A percentile compares a stretch with the other conserved stretches of the same genome.
These are phyloP conservation scores for Castanea mollissima DNA, from an alignment of 306 rosid genomes.

Conservation along the genomic window DNA sequence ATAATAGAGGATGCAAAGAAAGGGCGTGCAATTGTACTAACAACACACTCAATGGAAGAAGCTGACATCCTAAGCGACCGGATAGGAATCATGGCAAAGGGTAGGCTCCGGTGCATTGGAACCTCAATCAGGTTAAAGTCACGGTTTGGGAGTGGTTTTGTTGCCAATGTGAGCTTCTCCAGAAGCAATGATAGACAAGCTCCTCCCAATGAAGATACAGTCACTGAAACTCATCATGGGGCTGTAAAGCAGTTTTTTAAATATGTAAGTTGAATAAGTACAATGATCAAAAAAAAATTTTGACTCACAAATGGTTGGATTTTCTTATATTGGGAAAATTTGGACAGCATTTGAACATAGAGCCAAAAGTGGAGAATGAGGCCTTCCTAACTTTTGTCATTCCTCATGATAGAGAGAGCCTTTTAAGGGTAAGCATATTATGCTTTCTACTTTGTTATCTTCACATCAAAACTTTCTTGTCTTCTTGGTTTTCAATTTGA, in stretches of 20 bases:
- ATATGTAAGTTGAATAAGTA: conserved; percentile 47
- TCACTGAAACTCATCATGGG: conserved; percentile 30
- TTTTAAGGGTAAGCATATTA: conserved; percentile 39
- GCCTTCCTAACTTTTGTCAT: conserved; percentile 64
- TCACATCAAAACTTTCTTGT: background rate
- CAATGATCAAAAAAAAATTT: background rate
- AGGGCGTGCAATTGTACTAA: conserved; percentile 79
- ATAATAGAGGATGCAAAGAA: conserved; percentile 76
- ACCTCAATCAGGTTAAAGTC: conserved; percentile 83
- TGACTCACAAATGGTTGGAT: background rate
- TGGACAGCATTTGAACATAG: conserved; percentile 63
- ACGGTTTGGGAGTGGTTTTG: conserved; percentile 74
- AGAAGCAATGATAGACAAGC: conserved; percentile 37
- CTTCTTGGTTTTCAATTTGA: background rate
- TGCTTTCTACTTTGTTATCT: background rate
- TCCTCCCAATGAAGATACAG: conserved; percentile 35
- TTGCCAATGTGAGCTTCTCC: conserved; percentile 58
- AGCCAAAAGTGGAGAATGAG: conserved; percentile 71
- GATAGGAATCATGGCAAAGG: conserved; percentile 93
- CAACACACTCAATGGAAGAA: conserved; percentile 99
- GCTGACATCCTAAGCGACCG: conserved; percentile 85
- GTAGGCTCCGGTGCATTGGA: conserved; percentile 89
- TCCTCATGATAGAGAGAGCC: conserved; percentile 73
- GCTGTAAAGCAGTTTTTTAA: conserved; percentile 72
- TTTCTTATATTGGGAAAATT: conserved; percentile 30